Conservation (phyloP, 164 flowering plant species). For the Vitis rotundifolia region DNA sequence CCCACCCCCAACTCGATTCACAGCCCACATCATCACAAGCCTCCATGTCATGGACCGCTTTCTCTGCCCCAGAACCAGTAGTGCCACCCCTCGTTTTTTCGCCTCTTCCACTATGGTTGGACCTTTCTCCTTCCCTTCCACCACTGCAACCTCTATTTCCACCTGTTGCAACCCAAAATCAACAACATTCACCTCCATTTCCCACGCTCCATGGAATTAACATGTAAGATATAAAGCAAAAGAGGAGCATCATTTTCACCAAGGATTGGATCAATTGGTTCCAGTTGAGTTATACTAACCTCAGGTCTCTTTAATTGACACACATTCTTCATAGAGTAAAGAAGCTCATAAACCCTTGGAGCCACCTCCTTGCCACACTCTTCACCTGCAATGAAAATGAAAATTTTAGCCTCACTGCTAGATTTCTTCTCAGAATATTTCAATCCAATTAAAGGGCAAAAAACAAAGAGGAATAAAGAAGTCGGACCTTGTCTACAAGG, state of each 20-base stretch:
- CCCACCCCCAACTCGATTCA: slow-evolving; percentile 31
- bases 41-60: slow-evolving; percentile 70
- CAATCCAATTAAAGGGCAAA: neutral
- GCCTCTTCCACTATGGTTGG: slow-evolving; percentile 72
- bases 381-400: slow-evolving; percentile 29
- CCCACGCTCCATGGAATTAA: too few species aligned
- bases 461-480: neutral
- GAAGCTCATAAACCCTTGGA: slow-evolving; percentile 49
- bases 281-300: slow-evolving; percentile 33
- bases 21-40: slow-evolving; percentile 65
- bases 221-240: too few species aligned
- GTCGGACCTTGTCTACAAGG: slow-evolving; percentile 46
- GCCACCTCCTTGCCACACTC: slow-evolving; percentile 31
- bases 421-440: neutral
- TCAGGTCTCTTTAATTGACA: slow-evolving; percentile 71
- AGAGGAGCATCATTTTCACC: too few species aligned
- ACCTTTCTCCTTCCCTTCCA: slow-evolving; percentile 79
- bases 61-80: slow-evolving; percentile 77
- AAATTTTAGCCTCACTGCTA: neutral
- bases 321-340: slow-evolving; percentile 47
- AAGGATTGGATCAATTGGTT: neutral
- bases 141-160: slow-evolving; percentile 51
- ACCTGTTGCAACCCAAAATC: slow-evolving; percentile 34
- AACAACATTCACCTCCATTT: neutral
- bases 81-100: slow-evolving; percentile 53